These are phyloP conservation scores for Exophiala bonariae DNA, from an alignment of 2,329 filamentous ascomycete species.

Conservation along the genomic window DNA sequence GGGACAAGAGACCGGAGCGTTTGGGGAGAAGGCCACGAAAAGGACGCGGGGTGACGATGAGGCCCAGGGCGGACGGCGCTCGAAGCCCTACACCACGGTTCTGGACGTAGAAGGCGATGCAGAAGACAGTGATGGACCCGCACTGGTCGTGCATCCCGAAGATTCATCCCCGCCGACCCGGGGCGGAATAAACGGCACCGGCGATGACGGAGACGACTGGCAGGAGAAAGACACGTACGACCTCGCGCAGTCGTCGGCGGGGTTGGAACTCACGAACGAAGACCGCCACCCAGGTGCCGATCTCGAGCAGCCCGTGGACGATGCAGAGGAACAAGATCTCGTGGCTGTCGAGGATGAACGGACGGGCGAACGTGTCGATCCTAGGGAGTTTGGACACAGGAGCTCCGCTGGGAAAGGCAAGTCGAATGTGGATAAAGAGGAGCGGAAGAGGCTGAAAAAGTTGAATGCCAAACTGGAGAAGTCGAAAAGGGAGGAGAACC, in stretches of 20 bases:
- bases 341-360: conserved; percentile 35
- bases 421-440: conserved; percentile 15
- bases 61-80: not conserved
- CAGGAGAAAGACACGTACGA: conserved; percentile 26
- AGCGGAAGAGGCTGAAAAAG: conserved; percentile 19
- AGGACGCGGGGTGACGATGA: not conserved
- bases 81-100: conserved; percentile 2
- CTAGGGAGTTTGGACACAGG: conserved; percentile 2
- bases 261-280: conserved; percentile 8
- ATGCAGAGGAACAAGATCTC: conserved; percentile 37
- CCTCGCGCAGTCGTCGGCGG: conserved; percentile 15
- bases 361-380: conserved; percentile 25
- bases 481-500: conserved; percentile 7
- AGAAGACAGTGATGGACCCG: not conserved
- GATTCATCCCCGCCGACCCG: no score
- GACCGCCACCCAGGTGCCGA: conserved; percentile 20
- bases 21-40: not conserved
- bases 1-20: not conserved
- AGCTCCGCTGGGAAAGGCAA: conserved; percentile 1
- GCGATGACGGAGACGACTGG: conserved; percentile 17
- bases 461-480: conserved; percentile 12
- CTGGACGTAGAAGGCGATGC: conserved; percentile 2
- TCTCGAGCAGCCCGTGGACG: conserved; percentile 36
- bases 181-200: not conserved
- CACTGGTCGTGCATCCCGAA: not conserved